Evolutionary conservation across 2,329 filamentous ascomycete genomes (phyloP), one percentile per base, ranked within the genome.

Genomic region (Daldinia sp.): DNA sequence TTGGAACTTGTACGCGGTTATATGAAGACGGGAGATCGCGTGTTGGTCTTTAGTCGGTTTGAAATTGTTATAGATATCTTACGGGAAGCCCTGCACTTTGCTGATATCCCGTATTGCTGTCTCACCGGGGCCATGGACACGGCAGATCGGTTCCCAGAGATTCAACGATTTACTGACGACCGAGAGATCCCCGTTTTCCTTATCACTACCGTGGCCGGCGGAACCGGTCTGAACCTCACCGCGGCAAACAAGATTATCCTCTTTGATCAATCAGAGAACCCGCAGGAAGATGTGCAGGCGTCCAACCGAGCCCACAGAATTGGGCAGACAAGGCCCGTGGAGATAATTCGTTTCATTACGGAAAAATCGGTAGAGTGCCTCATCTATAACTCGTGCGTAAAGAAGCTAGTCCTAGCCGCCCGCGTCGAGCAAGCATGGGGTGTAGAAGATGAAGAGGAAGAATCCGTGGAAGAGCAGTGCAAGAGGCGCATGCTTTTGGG

Each of bases 161-260:
- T 98, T 69, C 91, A 99, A 76, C 85, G 90, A 41, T 99, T 96
- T 82, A 90, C 93, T 70, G 79, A 86, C 2, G 86, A 96, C 72
- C 79, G 84, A 0, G 82, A 85, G 1, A 96, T 98, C 53, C 90
- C 93, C 0, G 93, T 96, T 0, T 99, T 99, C 77, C 85, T 99
- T 68, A 85, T 99, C 4, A 95, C 92, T 0, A 99, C 95, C 0
- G 94, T 93, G 63, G 94, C 94, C 0, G 95, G 95, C 53, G 95
- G 95, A n/a, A 95, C 94, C 0, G 95, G 95, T 37, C 96, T 99
- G 80, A 99, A 99, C 77, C 80, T 99, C 56, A 95, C 94, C 6
- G 92, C 91, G 32, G 95, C 95, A 3, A 98, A 98, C 81, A 98
- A 97, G 78, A 94, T 99, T 70, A 87, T 99, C 77, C 95, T 99